Percentiles rank a stretch among this genome's conserved stretches.
Evolutionary conservation across 805 yeast genomes (phyloP).

Genomic region (Debaryomyces maramus): DNA sequence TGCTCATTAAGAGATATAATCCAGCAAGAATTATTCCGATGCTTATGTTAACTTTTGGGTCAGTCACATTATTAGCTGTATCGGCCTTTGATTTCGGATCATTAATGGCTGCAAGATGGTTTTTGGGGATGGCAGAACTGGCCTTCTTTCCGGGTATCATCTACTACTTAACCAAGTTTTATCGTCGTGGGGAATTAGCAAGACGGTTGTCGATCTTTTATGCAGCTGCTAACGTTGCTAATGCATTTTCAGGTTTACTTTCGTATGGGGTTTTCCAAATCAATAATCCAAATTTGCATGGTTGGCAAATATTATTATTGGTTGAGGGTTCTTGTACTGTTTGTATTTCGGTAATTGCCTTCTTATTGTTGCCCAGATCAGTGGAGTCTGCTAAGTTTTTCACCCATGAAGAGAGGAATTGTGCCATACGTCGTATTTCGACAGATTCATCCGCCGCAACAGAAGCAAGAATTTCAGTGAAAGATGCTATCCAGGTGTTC

Average conservation of each 20-base stretch:
- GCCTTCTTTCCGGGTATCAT: slow-evolving; percentile 42
- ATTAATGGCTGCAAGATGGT: slow-evolving; percentile 35
- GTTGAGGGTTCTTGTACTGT: slow-evolving; percentile 47
- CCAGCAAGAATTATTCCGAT: slow-evolving; percentile 47
- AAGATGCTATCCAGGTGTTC: slow-evolving; percentile 45
- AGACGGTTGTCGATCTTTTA: slow-evolving; percentile 36
- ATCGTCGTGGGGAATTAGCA: slow-evolving; percentile 38
- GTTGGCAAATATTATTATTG: slow-evolving; percentile 51
- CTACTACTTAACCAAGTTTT: slow-evolving; percentile 36
- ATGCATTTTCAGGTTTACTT: slow-evolving; percentile 40
- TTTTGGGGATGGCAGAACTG: slow-evolving; percentile 37
- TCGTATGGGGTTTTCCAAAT: slow-evolving; percentile 41
- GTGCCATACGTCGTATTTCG: slow-evolving; percentile 39
- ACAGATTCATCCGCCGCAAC: slow-evolving; percentile 47
- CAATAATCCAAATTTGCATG: slow-evolving; percentile 31
- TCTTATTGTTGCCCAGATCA: slow-evolving; percentile 36
- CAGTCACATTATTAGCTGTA: slow-evolving; percentile 37
- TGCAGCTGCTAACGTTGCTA: slow-evolving; percentile 34
- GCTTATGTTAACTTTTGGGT: slow-evolving; percentile 47
- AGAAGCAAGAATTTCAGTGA: slow-evolving; percentile 34
- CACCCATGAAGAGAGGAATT: slow-evolving; percentile 39
- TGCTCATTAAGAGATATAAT: slow-evolving; percentile 40
- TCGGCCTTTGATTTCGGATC: slow-evolving; percentile 42
- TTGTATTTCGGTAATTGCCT: slow-evolving; percentile 30
- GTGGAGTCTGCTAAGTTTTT: slow-evolving; percentile 37